These are phyloP conservation scores for Croton setiger DNA, from an alignment of 441 rosid genomes.

Conservation along the genomic window DNA sequence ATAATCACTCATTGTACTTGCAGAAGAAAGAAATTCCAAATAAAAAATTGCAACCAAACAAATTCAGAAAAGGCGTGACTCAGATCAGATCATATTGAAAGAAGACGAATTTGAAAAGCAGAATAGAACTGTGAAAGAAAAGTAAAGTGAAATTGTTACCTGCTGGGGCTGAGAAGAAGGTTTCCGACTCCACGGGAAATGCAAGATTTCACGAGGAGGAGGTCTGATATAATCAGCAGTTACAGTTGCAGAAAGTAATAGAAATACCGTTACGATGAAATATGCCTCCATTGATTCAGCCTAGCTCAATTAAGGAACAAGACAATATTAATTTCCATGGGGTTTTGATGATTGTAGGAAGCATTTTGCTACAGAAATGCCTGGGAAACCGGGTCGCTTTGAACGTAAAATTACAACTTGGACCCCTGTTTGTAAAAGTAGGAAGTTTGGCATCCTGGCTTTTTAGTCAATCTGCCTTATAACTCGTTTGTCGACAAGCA, in stretches of 20 bases:
- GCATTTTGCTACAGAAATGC: neutral
- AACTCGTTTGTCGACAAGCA: too few relatives aligned
- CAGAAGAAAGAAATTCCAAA: neutral
- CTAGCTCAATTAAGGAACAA: neutral
- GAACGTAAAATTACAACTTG: neutral
- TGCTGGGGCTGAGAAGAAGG: conserved; percentile 64
- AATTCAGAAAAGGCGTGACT: conserved; percentile 2
- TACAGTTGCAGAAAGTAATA: conserved; percentile 34
- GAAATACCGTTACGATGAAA: conserved; percentile 17
- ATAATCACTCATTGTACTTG: neutral
- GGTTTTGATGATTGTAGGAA: neutral
- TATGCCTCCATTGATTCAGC: conserved; percentile 27
- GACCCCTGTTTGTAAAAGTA: neutral
- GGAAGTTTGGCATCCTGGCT: neutral
- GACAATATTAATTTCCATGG: too few relatives aligned
- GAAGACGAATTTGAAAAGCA: conserved; percentile 1
- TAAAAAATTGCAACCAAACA: neutral
- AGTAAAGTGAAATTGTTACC: conserved; percentile 34
- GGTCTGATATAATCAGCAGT: conserved; percentile 63
- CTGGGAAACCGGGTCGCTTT: neutral
- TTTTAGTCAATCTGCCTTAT: neutral
- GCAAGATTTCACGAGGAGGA: conserved; percentile 65
- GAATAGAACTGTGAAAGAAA: neutral
- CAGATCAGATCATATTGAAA: conserved; percentile 27
- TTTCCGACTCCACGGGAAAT: conserved; percentile 54